A percentile compares a stretch with the other conserved stretches of the same genome.
Evolutionary conservation across 2,329 filamentous ascomycete species (phyloP).

Genomic region (Pseudophaeomoniella oleicola): DNA sequence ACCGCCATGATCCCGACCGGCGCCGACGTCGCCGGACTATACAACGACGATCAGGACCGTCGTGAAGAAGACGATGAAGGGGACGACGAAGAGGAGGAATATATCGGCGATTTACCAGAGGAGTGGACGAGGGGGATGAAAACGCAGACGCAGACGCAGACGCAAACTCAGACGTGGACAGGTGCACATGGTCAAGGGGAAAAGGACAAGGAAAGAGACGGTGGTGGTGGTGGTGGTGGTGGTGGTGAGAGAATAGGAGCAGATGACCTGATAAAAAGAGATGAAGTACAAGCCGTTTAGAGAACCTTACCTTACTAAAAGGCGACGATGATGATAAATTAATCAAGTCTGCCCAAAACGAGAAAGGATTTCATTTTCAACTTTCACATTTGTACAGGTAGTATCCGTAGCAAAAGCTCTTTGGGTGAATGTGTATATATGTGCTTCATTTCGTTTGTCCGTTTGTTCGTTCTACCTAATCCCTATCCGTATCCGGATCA

Average conservation of each 20-base stretch:
- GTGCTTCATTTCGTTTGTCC: too few relatives aligned
- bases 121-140: neutral
- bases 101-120: neutral
- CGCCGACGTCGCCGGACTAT: too few relatives aligned
- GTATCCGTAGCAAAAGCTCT: too few relatives aligned
- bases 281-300: neutral
- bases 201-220: neutral
- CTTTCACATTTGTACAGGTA: too few relatives aligned
- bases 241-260: too few relatives aligned
- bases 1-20: constrained; percentile 27
- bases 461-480: too few relatives aligned
- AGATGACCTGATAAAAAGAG: neutral
- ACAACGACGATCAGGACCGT: constrained; percentile 22
- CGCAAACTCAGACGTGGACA: neutral
- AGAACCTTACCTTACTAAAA: neutral
- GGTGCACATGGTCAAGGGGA: neutral
- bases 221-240: too few relatives aligned
- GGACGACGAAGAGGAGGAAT: neutral
- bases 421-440: too few relatives aligned
- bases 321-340: neutral
- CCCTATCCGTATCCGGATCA: too few relatives aligned
- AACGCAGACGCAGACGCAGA: neutral
- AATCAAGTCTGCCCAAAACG: neutral
- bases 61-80: constrained; percentile 4
- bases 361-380: too few relatives aligned